Conservation (phyloP, 1,284 basidiomycete species). For the Ceratobasidium sp. region DNA sequence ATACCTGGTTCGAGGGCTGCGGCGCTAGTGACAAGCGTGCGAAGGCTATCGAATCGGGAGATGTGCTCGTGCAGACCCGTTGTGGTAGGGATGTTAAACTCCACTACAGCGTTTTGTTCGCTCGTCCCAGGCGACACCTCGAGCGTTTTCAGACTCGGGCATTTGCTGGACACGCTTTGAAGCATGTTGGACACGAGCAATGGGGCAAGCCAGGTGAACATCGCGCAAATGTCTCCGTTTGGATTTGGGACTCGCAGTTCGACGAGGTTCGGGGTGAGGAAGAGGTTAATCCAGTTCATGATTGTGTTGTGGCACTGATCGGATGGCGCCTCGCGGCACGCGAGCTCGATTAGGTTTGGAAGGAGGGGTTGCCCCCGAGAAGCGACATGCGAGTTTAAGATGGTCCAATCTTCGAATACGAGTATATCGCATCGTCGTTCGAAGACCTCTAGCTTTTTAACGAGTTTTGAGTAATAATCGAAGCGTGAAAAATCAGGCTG, state of each 20-base stretch:
- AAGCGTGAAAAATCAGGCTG: slow-evolving; percentile 37
- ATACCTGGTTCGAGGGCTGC: slow-evolving; percentile 38
- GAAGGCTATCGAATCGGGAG: slow-evolving; percentile 39
- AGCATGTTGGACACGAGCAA: slow-evolving; percentile 39
- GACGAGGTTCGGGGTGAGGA: slow-evolving; percentile 39
- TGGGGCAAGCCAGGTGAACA: slow-evolving; percentile 41
- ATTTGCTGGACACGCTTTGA: slow-evolving; percentile 23
- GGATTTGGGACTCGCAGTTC: slow-evolving; percentile 39
- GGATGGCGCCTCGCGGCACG: slow-evolving; percentile 34
- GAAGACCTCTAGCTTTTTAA: slow-evolving; percentile 29
- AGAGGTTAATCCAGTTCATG: slow-evolving; percentile 40
- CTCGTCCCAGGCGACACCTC: slow-evolving; percentile 39
- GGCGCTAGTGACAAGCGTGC: slow-evolving; percentile 38
- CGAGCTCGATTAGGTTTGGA: slow-evolving; percentile 35
- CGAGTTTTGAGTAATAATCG: slow-evolving; percentile 23
- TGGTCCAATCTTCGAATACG: not conserved
- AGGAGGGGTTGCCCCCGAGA: slow-evolving; percentile 18
- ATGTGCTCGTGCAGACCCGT: slow-evolving; percentile 41
- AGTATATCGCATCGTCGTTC: slow-evolving; percentile 23
- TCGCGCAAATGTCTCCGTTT: slow-evolving; percentile 40
- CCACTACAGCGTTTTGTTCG: slow-evolving; percentile 1
- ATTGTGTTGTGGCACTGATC: slow-evolving; percentile 40
- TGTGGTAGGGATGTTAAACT: slow-evolving; percentile 26
- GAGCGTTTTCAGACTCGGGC: slow-evolving; percentile 42
- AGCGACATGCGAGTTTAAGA: slow-evolving; percentile 9